phyloP scores from a whole-genome alignment of 2,329 filamentous ascomycete genomes.

The Fusarium tupiense region DNA sequence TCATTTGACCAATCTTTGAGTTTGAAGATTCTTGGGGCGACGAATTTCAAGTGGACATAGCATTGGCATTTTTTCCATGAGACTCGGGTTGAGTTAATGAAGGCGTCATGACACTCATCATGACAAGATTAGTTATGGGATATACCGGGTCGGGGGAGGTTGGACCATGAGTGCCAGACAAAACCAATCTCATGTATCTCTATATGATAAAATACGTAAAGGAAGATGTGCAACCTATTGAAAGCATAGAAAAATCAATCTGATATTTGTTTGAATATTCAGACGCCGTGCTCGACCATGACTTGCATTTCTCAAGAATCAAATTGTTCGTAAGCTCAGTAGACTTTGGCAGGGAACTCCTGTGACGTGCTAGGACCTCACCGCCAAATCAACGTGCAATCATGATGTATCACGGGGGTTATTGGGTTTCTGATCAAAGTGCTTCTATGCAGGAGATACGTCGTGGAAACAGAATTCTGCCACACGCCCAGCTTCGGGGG shows the following conservation, averaged over 20 bases:
- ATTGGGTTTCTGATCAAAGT: background rate
- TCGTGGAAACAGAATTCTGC: background rate
- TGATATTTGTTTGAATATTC: constrained; percentile 13
- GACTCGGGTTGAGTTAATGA: background rate
- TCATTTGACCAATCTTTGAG: background rate
- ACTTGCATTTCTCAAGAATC: background rate
- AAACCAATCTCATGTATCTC: constrained; percentile 18
- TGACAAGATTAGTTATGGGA: background rate
- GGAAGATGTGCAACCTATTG: constrained; percentile 1
- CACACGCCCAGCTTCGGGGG: background rate
- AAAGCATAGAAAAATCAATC: constrained; percentile 14
- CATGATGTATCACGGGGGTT: background rate
- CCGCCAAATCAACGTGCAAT: background rate
- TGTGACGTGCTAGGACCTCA: background rate
- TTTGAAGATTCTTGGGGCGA: background rate
- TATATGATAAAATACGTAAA: constrained; percentile 18
- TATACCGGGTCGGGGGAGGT: constrained; percentile 1
- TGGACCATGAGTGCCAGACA: constrained; percentile 17
- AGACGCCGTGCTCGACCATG: background rate
- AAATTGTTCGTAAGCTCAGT: background rate
- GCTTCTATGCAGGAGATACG: background rate
- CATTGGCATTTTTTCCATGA: background rate
- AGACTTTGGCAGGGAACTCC: background rate
- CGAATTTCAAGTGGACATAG: background rate
- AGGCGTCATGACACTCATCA: constrained; percentile 2